Evolutionary conservation across 73 alveolate genomes (phyloP).

Genomic region (Tetrahymena elliotti): DNA sequence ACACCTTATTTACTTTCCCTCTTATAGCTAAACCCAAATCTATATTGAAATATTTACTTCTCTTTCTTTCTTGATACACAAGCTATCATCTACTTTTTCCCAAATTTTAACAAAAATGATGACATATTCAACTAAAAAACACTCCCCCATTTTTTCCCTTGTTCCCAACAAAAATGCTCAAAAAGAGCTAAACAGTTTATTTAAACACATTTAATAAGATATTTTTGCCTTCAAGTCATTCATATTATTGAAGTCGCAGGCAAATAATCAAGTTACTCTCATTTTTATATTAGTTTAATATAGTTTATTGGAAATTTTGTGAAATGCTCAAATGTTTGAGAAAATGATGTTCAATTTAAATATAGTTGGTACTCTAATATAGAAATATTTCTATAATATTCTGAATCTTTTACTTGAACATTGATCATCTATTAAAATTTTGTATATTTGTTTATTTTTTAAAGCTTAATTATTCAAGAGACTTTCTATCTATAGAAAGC

Average conservation of each 20-base stretch:
- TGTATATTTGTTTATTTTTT: not conserved
- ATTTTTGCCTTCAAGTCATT: not conserved
- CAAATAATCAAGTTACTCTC: not conserved
- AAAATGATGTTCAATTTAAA: not conserved
- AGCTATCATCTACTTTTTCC: not conserved
- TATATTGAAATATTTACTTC: not conserved
- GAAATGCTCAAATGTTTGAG: not conserved
- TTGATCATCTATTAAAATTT: not conserved
- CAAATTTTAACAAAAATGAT: not conserved
- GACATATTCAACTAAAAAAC: not conserved
- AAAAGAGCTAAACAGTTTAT: too few species aligned
- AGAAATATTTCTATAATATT: not conserved
- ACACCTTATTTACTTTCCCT: not conserved
- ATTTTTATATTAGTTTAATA: not conserved
- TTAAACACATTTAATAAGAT: not conserved
- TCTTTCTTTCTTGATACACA: not conserved
- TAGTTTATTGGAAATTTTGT: too few species aligned
- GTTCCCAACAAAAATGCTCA: not conserved
- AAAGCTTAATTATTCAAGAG: not conserved
- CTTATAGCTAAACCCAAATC: not conserved
- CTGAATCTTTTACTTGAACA: not conserved
- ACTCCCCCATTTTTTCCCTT: not conserved
- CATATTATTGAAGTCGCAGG: not conserved
- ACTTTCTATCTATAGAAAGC: not conserved
- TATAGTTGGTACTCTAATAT: too few species aligned